These are phyloP conservation scores for Neurospora sp. DNA, from an alignment of 495 filamentous ascomycete genomes.

Conservation along the genomic window DNA sequence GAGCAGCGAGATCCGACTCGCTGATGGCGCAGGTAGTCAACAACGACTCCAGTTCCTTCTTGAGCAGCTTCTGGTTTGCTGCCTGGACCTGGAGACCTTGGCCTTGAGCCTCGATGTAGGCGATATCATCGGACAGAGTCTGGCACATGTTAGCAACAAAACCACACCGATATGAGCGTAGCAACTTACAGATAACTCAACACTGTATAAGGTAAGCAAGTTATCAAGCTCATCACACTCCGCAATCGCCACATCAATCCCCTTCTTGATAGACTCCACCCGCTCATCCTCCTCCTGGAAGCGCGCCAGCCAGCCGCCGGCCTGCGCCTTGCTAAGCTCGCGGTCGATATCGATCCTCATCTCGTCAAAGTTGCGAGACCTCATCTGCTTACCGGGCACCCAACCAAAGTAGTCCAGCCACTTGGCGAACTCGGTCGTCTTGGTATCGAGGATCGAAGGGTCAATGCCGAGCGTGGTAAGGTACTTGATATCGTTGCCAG, in stretches of 20 bases:
- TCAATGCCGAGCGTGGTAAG: constrained; percentile 69
- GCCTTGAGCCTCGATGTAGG: constrained; percentile 93
- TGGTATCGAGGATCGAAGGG: constrained; percentile 53
- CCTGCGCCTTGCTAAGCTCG: constrained; percentile 82
- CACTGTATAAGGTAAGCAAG: constrained; percentile 82
- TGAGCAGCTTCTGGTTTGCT: constrained; percentile 90
- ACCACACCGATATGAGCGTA: not conserved
- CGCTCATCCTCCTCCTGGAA: constrained; percentile 85
- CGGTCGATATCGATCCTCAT: constrained; percentile 74
- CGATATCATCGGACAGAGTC: constrained; percentile 90
- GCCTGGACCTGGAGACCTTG: constrained; percentile 95
- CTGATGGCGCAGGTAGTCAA: constrained; percentile 84
- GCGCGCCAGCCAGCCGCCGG: constrained; percentile 82
- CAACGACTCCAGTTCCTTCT: constrained; percentile 72
- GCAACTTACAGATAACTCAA: constrained; percentile 75
- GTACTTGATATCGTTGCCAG: constrained; percentile 69
- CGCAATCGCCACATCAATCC: constrained; percentile 78
- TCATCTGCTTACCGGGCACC: constrained; percentile 61
- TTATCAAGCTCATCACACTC: constrained; percentile 96
- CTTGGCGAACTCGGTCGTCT: constrained; percentile 56
- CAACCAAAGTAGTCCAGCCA: constrained; percentile 84
- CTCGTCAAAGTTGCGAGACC: constrained; percentile 66
- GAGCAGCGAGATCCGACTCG: constrained; percentile 55
- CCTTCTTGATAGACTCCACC: constrained; percentile 66
- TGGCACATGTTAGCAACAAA: constrained; percentile 36